phyloP scores from a whole-genome alignment of 345 rosid species.

The Pistacia integerrima region DNA sequence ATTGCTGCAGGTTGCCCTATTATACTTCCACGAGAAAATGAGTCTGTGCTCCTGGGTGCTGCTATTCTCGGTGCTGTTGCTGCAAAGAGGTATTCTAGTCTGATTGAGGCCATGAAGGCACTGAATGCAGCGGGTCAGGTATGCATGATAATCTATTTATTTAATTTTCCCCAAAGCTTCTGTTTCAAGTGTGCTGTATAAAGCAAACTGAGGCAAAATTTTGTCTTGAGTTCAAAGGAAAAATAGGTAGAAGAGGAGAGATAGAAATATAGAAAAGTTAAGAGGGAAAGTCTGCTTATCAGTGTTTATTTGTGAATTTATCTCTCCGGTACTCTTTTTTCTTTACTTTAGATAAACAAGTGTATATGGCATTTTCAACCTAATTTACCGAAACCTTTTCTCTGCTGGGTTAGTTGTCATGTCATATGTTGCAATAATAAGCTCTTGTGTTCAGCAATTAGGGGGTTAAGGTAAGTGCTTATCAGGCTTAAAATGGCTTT shows the following conservation, averaged over 20 bases:
- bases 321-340: neutral
- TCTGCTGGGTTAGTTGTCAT: neutral
- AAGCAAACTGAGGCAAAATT: neutral
- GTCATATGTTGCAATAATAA: neutral
- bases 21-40: slow-evolving; percentile 86
- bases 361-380: neutral
- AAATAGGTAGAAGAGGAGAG: no score
- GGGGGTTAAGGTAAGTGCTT: neutral
- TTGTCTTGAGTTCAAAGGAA: neutral
- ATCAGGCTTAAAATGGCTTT: neutral
- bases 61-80: slow-evolving; percentile 95
- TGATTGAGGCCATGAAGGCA: slow-evolving; percentile 84
- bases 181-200: no score
- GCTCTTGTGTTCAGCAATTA: neutral
- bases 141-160: slow-evolving; percentile 5
- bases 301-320: neutral
- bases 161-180: neutral
- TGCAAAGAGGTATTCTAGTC: slow-evolving; percentile 64
- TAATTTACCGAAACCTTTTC: neutral
- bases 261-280: no score
- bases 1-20: slow-evolving; percentile 73
- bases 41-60: slow-evolving; percentile 88
- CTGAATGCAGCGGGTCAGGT: slow-evolving; percentile 91
- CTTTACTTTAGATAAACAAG: neutral
- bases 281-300: no score